Conservation (phyloP, 352 stramenopile species). For the Plasmopara halstedii region DNA sequence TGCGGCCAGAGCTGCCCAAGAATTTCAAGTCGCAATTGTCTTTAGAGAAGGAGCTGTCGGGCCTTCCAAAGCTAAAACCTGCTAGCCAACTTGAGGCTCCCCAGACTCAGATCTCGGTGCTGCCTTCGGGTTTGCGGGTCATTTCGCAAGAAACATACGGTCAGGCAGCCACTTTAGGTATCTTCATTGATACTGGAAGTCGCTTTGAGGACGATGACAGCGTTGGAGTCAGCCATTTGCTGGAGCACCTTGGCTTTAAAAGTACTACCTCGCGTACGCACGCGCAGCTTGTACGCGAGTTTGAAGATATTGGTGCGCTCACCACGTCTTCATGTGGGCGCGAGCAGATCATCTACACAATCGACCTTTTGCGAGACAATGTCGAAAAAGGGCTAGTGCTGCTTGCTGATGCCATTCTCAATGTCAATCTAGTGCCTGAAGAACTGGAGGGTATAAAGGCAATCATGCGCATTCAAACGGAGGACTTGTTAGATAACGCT, state of each 20-base stretch:
- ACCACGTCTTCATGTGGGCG: conserved; percentile 86
- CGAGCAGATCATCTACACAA: conserved; percentile 96
- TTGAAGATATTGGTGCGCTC: conserved; percentile 91
- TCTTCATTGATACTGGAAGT: conserved; percentile 91
- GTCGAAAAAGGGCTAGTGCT: conserved; percentile 86
- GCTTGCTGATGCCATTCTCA: conserved; percentile 83
- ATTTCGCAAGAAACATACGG: conserved; percentile 96
- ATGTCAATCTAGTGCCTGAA: conserved; percentile 67
- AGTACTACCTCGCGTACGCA: conserved; percentile 81
- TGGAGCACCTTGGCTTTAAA: conserved; percentile 95
- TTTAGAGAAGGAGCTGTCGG: conserved; percentile 52
- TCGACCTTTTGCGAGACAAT: conserved; percentile 94
- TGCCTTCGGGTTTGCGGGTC: conserved; percentile 92
- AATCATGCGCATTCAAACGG: conserved; percentile 91
- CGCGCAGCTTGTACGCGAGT: conserved; percentile 80
- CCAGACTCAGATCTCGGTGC: conserved; percentile 87
- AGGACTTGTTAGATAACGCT: conserved; percentile 88
- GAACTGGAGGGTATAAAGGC: conserved; percentile 90
- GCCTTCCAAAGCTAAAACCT: conserved; percentile 74
- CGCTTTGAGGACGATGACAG: conserved; percentile 69
- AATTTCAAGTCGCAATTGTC: conserved; percentile 43
- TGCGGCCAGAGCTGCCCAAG: conserved; percentile 36
- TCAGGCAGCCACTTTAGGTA: conserved; percentile 90
- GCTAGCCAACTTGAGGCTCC: conserved; percentile 79
- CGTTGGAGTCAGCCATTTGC: conserved; percentile 88